A percentile compares a stretch with the other conserved stretches of the same genome.
These are phyloP conservation scores for Vigna angularis DNA, from an alignment of 306 rosid genomes.

Conservation along the genomic window DNA sequence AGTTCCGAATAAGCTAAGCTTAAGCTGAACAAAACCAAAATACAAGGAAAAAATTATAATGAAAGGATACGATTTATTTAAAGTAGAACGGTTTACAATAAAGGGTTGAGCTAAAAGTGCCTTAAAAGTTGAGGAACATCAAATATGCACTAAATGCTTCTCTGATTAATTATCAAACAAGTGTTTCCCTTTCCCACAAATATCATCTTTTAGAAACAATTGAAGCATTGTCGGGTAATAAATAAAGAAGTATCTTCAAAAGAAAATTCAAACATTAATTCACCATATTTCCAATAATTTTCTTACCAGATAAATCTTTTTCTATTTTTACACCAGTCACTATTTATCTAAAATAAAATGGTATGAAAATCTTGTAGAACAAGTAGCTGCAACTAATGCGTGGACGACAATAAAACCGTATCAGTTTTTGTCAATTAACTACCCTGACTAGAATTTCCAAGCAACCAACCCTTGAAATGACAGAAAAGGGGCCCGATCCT, in stretches of 20 bases:
- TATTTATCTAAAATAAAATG: background rate
- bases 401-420: background rate
- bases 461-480: constrained; percentile 20
- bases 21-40: constrained; percentile 57
- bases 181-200: background rate
- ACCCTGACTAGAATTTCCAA: constrained; percentile 15
- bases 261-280: too few species aligned
- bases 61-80: constrained; percentile 26
- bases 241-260: background rate
- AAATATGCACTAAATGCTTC: background rate
- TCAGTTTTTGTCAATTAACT: constrained; percentile 13
- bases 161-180: background rate
- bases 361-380: constrained; percentile 5
- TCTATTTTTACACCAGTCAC: background rate
- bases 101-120: background rate
- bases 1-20: constrained; percentile 94
- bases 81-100: background rate
- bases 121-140: background rate
- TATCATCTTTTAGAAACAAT: too few species aligned
- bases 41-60: background rate
- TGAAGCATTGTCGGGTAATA: too few species aligned
- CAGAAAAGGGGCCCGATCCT: background rate
- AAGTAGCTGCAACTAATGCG: constrained; percentile 22
- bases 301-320: too few species aligned
- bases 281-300: too few species aligned